Conservation (phyloP, 1,284 basidiomycete species). For the Apiotrichum brassicae region DNA sequence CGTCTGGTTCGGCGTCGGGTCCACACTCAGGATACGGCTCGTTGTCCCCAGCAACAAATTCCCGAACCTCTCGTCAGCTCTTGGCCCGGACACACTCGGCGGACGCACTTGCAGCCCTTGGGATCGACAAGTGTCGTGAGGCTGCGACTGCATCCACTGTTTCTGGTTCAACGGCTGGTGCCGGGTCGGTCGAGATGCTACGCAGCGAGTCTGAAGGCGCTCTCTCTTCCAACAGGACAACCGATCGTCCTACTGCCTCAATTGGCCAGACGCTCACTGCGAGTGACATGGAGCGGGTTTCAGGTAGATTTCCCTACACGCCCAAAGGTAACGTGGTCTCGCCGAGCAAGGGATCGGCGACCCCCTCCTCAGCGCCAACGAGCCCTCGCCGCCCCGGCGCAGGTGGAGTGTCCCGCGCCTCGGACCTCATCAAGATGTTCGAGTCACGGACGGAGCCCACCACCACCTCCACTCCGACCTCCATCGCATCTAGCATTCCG, state of each 20-base stretch:
- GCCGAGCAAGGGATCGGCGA: no score
- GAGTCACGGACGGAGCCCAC: constrained; percentile 1
- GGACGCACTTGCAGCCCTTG: constrained; percentile 3
- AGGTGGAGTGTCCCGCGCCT: not conserved
- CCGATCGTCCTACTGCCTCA: not conserved
- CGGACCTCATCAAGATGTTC: constrained; percentile 8
- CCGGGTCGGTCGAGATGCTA: not conserved
- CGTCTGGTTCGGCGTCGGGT: not conserved
- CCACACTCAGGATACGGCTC: no score
- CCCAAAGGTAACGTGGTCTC: no score
- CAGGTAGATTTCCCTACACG: no score
- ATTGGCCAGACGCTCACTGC: no score
- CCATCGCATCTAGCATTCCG: not conserved
- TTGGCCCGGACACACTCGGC: not conserved
- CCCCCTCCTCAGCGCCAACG: no score
- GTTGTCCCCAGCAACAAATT: not conserved
- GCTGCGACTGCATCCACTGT: not conserved
- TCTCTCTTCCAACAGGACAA: not conserved
- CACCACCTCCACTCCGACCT: not conserved
- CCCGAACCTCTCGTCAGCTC: not conserved
- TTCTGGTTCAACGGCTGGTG: not conserved
- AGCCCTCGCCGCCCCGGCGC: not conserved
- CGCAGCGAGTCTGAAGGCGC: not conserved
- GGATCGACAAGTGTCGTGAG: not conserved
- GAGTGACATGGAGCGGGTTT: no score